Evolutionary conservation across 148 eudicot genomes (phyloP), one percentile per base, ranked within the genome.

Genomic region (Amaranthus hypochondriacus): DNA sequence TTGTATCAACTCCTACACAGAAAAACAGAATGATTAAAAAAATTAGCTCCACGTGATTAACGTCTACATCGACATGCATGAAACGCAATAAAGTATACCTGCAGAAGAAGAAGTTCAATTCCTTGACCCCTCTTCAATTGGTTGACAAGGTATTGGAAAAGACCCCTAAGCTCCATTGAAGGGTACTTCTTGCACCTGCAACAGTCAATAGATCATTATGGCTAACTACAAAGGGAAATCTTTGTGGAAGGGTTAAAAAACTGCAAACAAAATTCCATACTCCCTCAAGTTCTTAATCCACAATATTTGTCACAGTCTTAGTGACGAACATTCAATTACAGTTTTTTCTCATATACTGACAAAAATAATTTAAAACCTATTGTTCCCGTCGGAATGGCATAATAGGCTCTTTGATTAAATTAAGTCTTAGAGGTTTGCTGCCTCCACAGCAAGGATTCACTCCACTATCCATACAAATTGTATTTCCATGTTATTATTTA

Each of bases 111-210:
- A 82, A 95, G 97, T 81, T 95, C 99, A 81, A 87, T 86, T 76
- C 99, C 99, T 77, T 82, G 80, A 56, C 99, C 99, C 76, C 89
- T 90, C 78, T 95, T 95, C 86, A 95, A 82, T 78, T 95, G 93
- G 79, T 95, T 95, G 47, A 89, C 92, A 79, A 95, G 94, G 81
- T 95, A 95, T 78, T 92, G 99, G 79, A 95, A 92, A 69, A 95
- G 99, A 53, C 99, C 99, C 71, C 96, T 83, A 46, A 95, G 83
- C 86, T 95, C 99, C 99, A 95, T 92, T 21, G 99, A 95, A 15
- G 99, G 99, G 72, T 95, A 95, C 82, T 95, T 95, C 85, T 95
- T 95, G 82, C 97, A 95, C 91, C 99, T 95, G 72, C 11, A 75
- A 66, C 69, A 76, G 11, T 8, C 68, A 79, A 56, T 73, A 73